Evolutionary conservation across 1,284 basidiomycete species (phyloP).

Genomic region (Wallemia mellicola): DNA sequence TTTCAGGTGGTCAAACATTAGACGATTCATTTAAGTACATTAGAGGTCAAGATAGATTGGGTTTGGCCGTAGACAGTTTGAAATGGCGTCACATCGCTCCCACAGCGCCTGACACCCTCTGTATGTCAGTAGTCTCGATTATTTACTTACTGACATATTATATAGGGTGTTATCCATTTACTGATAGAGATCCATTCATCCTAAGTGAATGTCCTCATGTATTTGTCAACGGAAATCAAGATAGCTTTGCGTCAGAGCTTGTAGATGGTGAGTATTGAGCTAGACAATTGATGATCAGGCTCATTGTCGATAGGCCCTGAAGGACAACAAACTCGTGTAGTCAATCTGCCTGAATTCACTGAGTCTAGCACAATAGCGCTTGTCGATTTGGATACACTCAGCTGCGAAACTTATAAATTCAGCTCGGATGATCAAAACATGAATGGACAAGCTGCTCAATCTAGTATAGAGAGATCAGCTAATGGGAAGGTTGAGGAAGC

Average conservation of each 20-base stretch:
- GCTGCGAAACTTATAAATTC: not conserved
- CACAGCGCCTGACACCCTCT: slow-evolving; percentile 89
- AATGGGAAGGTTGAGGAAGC: not conserved
- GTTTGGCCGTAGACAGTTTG: slow-evolving; percentile 46
- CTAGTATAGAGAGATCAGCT: too few species aligned
- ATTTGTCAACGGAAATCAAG: slow-evolving; percentile 79
- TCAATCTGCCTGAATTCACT: slow-evolving; percentile 58
- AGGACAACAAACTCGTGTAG: slow-evolving; percentile 27
- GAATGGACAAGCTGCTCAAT: too few species aligned
- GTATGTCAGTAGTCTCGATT: slow-evolving; percentile 12
- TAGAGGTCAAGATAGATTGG: slow-evolving; percentile 26
- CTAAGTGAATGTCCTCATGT: slow-evolving; percentile 55
- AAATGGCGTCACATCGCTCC: slow-evolving; percentile 89
- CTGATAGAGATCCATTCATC: slow-evolving; percentile 64
- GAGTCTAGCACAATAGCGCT: slow-evolving; percentile 30
- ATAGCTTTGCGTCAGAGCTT: slow-evolving; percentile 41
- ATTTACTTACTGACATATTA: not conserved
- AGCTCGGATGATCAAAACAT: too few species aligned
- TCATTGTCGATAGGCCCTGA: slow-evolving; percentile 9
- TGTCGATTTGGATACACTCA: slow-evolving; percentile 28
- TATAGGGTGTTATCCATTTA: slow-evolving; percentile 74
- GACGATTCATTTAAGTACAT: slow-evolving; percentile 91
- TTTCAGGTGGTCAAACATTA: slow-evolving; percentile 67
- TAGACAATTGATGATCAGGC: slow-evolving; percentile 11
- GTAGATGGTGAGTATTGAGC: slow-evolving; percentile 19